Evolutionary conservation across 306 rosid species (phyloP).

Genomic region (Cucumis cinereus): DNA sequence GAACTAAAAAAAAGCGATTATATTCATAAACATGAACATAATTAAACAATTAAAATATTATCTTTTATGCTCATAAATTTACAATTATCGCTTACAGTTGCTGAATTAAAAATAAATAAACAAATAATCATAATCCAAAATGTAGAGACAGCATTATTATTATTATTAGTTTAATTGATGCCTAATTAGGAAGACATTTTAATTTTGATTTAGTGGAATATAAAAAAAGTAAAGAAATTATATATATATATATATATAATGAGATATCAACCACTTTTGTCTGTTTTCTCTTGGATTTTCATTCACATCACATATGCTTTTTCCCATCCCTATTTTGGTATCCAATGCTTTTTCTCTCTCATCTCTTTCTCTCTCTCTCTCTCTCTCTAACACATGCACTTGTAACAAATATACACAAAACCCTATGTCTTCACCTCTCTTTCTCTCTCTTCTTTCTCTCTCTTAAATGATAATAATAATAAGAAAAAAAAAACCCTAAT

Average conservation of each 20-base stretch:
- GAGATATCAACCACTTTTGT: slow-evolving; percentile 38
- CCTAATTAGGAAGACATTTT: too few relatives aligned
- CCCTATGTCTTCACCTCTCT: slow-evolving; percentile 17
- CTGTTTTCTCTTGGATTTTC: slow-evolving; percentile 39
- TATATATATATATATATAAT: not conserved
- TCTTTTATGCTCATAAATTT: too few relatives aligned
- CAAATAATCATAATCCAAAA: too few relatives aligned
- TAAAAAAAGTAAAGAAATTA: too few relatives aligned
- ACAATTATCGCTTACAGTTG: too few relatives aligned
- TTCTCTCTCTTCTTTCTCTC: not conserved
- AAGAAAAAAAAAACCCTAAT: slow-evolving; percentile 3
- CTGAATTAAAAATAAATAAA: too few relatives aligned
- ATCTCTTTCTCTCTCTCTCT: not conserved
- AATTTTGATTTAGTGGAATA: too few relatives aligned
- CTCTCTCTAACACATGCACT: slow-evolving; percentile 19
- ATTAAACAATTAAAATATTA: too few relatives aligned
- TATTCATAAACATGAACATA: too few relatives aligned
- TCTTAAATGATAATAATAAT: not conserved
- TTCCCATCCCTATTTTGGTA: slow-evolving; percentile 2
- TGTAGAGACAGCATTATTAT: too few relatives aligned
- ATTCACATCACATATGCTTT: slow-evolving; percentile 14
- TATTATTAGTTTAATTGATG: too few relatives aligned
- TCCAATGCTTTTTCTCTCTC: slow-evolving; percentile 9
- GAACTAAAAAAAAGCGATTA: too few relatives aligned
- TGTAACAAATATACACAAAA: slow-evolving; percentile 13